Conservation (phyloP, 768 basidiomycete species). For the Lentinula sp. region DNA sequence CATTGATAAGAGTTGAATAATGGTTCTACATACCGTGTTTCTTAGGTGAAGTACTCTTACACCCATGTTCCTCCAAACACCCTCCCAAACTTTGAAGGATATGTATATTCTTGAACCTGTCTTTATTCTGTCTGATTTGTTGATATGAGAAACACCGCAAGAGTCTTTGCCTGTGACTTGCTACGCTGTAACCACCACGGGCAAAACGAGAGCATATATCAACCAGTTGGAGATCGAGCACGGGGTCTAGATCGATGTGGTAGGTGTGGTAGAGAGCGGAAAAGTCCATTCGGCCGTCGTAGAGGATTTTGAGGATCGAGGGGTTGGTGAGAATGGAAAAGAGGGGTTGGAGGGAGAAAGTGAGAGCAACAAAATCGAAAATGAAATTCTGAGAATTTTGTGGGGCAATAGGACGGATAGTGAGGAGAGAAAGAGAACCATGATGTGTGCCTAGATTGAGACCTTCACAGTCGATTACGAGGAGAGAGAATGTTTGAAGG, state of each 20-base stretch:
- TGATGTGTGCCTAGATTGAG: conserved; percentile 22
- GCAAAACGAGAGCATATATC: conserved; percentile 24
- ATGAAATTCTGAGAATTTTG: conserved; percentile 25
- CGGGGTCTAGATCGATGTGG: conserved; percentile 20
- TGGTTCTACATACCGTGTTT: not conserved
- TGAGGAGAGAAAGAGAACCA: conserved; percentile 29
- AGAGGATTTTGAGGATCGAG: conserved; percentile 29
- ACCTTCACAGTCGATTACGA: conserved; percentile 34
- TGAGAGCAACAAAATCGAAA: conserved; percentile 25
- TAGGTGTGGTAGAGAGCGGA: conserved; percentile 26
- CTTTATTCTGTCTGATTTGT: not conserved
- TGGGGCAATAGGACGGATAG: conserved; percentile 19
- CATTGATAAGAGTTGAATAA: not conserved
- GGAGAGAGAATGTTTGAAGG: conserved; percentile 7
- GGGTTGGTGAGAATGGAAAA: conserved; percentile 21
- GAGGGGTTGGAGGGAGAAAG: conserved; percentile 17
- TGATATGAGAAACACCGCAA: not conserved
- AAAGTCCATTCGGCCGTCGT: conserved; percentile 37
- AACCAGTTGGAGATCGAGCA: conserved; percentile 35
- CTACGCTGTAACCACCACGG: conserved; percentile 17
- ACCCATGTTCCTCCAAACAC: conserved; percentile 15
- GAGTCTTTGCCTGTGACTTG: conserved; percentile 12
- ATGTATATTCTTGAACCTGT: conserved; percentile 22
- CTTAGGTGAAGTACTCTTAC: not conserved
- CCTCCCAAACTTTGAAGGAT: conserved; percentile 29